Evolutionary conservation across 768 basidiomycete species (phyloP).

Genomic region (Leucocoprinus leucothites): DNA sequence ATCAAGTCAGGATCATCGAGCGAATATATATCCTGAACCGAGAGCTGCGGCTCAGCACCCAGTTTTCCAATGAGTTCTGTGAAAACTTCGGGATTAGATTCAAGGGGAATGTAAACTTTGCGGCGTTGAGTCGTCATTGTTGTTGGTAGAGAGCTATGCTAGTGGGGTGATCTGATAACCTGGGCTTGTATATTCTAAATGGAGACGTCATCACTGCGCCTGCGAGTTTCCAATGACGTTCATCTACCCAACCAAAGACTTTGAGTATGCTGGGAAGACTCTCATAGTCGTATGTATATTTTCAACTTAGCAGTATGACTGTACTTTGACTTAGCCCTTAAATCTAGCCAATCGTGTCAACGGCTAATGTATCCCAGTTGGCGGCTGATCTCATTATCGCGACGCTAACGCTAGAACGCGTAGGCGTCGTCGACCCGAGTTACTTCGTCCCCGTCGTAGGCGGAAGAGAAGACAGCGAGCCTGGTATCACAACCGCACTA

Average conservation of each 20-base stretch:
- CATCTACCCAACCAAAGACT: conserved; percentile 24
- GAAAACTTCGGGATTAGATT: conserved; percentile 35
- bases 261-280: conserved; percentile 34
- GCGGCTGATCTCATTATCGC: conserved; percentile 72
- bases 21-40: conserved; percentile 32
- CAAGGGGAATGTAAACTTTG: conserved; percentile 32
- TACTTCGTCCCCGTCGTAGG: conserved; percentile 73
- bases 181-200: not conserved
- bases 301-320: not conserved
- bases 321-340: conserved; percentile 12
- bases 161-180: not conserved
- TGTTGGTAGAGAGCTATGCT: not conserved
- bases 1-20: conserved; percentile 30
- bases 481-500: conserved; percentile 68
- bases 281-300: conserved; percentile 38
- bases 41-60: conserved; percentile 23
- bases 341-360: conserved; percentile 67
- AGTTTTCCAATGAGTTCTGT: conserved; percentile 29
- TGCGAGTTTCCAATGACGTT: conserved; percentile 27
- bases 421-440: conserved; percentile 62
- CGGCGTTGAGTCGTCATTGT: conserved; percentile 12
- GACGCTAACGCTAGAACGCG: conserved; percentile 53
- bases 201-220: not conserved
- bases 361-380: conserved; percentile 80
- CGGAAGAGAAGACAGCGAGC: conserved; percentile 56